Conservation (phyloP, 352 stramenopile genomes). For the Pythium periplocum region DNA sequence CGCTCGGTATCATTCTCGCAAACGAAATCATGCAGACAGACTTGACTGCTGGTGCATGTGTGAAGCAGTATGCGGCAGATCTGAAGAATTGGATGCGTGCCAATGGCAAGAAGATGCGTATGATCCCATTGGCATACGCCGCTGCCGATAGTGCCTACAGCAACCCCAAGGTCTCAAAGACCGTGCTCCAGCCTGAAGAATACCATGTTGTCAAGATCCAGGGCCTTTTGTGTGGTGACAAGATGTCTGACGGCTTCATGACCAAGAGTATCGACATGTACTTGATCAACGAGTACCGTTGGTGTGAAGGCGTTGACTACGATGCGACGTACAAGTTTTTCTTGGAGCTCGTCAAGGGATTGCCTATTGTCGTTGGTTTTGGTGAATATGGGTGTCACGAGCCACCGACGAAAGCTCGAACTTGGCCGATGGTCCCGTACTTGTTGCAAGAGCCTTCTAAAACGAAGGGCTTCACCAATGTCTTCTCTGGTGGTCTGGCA, state of each 20-base stretch:
- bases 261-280: constrained; percentile 84
- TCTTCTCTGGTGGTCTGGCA: constrained; percentile 78
- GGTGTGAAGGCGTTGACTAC: constrained; percentile 68
- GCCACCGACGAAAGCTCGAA: constrained; percentile 31
- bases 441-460: constrained; percentile 62
- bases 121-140: constrained; percentile 76
- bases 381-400: constrained; percentile 81
- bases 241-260: constrained; percentile 79
- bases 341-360: constrained; percentile 63
- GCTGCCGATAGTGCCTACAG: constrained; percentile 74
- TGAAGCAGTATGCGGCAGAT: constrained; percentile 81
- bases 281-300: constrained; percentile 87
- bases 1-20: constrained; percentile 69
- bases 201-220: constrained; percentile 83
- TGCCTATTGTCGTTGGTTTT: constrained; percentile 76
- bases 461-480: constrained; percentile 64
- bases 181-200: constrained; percentile 40
- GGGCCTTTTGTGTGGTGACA: constrained; percentile 79
- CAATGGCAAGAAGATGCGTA: constrained; percentile 78
- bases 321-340: constrained; percentile 66
- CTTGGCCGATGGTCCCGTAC: constrained; percentile 79
- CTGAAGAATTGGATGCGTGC: constrained; percentile 87
- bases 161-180: constrained; percentile 33
- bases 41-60: constrained; percentile 65
- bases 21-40: constrained; percentile 88